Base-by-base conservation (phyloP, 768 basidiomycete species). In the Tricholoma sp. region DNA sequence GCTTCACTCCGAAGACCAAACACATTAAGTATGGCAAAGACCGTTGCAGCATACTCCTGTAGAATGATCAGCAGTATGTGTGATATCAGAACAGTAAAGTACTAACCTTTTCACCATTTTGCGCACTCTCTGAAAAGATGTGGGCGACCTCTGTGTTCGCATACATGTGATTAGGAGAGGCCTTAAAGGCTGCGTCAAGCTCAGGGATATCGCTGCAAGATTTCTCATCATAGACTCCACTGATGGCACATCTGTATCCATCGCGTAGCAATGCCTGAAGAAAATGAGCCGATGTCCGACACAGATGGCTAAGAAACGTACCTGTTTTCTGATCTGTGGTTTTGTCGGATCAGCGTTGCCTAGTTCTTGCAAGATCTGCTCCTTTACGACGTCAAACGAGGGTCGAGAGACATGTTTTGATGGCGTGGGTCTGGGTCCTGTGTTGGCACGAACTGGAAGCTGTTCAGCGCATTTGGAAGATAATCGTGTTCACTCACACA, bases 201-300 rank as follows among this genome's bases (percentile, higher is more conserved):
- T 47, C 45, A 29, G 11, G 12, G 4, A 47, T 47, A 8, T 29
- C 6, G 45, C 1, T 0, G 31, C 15, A 55, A 52, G 44, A 37
- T 4, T 31, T 34, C 12, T 2, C 0, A 49, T 53, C 36, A 42
- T 52, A 55, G 29, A 28, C 3, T 11, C 51, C 58, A n/a, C n/a
- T 56, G 42, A 59, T 37, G 15, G 33, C 31, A 41, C 55, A 59
- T 48, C 31, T 45, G 32, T 56, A 49, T 32, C 51, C 44, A 42
- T 59, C 51, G 33, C 58, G 51, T 13, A 56, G 42, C 45, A 56
- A 56, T 5, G 58, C 55, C 55, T 59, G 28, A 33, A 49, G 32
- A 41, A 31, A 29, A 57, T 53, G 12, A 15, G 13, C 24, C 12
- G 28, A 47, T 47, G 45, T 47, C 45, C 45, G 5, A 47, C 5